A percentile compares a stretch with the other conserved stretches of the same genome.
Evolutionary conservation across 306 rosid genomes (phyloP).

Genomic region (Quercus rubra): DNA sequence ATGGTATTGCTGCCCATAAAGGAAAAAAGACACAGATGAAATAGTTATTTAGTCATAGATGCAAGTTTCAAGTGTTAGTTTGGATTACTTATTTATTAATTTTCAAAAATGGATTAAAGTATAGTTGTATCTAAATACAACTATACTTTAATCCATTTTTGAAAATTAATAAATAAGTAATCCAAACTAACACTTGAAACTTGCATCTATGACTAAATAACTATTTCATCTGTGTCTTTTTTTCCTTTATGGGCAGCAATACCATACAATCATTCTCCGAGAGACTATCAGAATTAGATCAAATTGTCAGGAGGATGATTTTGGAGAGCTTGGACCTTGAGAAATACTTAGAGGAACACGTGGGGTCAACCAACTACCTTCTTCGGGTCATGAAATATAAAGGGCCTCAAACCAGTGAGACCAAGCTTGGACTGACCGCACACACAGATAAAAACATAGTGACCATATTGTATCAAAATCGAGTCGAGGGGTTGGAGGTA

Average conservation of each 20-base stretch:
- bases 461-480: slow-evolving; percentile 61
- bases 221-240: background rate
- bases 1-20: slow-evolving; percentile 43
- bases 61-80: too few species aligned
- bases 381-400: slow-evolving; percentile 64
- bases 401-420: slow-evolving; percentile 48
- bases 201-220: background rate
- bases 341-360: slow-evolving; percentile 69
- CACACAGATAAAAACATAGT: slow-evolving; percentile 70
- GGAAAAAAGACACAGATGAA: background rate
- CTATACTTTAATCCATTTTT: too few species aligned
- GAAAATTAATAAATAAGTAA: too few species aligned
- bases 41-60: background rate
- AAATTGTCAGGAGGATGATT: slow-evolving; percentile 61
- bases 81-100: too few species aligned
- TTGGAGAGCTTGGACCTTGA: slow-evolving; percentile 66
- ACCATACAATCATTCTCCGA: slow-evolving; percentile 46
- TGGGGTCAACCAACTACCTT: slow-evolving; percentile 62
- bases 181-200: too few species aligned
- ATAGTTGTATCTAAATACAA: too few species aligned
- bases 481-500: slow-evolving; percentile 64
- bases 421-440: slow-evolving; percentile 45
- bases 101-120: too few species aligned
- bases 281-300: slow-evolving; percentile 50
- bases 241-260: slow-evolving; percentile 33